Evolutionary conservation across 2,329 filamentous ascomycete genomes (phyloP).

Genomic region (Aspergillus piperis): DNA sequence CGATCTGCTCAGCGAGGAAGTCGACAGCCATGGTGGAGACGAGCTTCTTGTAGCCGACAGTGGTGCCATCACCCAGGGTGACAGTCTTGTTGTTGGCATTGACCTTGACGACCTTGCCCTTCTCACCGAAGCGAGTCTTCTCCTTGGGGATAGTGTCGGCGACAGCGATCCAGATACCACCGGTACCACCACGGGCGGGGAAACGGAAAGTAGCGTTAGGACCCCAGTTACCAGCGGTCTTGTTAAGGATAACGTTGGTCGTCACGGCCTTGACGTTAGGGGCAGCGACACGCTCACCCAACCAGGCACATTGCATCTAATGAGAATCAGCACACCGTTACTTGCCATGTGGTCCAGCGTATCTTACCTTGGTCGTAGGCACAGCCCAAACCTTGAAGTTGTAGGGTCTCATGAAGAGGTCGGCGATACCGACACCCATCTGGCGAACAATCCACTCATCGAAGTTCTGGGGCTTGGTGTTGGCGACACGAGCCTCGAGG

Average conservation of each 20-base stretch:
- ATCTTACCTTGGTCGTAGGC: constrained; percentile 84
- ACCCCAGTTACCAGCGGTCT: constrained; percentile 96
- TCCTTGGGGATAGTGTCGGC: constrained; percentile 88
- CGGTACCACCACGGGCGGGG: constrained; percentile 91
- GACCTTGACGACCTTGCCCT: constrained; percentile 81
- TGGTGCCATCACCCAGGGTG: constrained; percentile 79
- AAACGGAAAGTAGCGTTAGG: constrained; percentile 98
- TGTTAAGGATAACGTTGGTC: constrained; percentile 92
- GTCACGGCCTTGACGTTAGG: constrained; percentile 93
- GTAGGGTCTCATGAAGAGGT: constrained; percentile 98
- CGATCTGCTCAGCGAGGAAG: constrained; percentile 81
- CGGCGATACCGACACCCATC: constrained; percentile 83
- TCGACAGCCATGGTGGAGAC: constrained; percentile 97
- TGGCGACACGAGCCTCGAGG: constrained; percentile 79
- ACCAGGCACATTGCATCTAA: constrained; percentile 98
- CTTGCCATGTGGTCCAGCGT: not conserved
- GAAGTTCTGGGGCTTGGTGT: constrained; percentile 92
- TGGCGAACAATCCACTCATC: constrained; percentile 97
- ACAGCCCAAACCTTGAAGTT: constrained; percentile 99
- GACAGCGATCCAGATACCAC: constrained; percentile 98
- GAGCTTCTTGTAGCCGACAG: constrained; percentile 86
- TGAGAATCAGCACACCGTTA: constrained; percentile 12
- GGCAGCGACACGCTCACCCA: constrained; percentile 96
- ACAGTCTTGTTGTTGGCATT: constrained; percentile 84
- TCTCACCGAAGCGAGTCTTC: constrained; percentile 86